These are phyloP conservation scores for Salix brachista DNA, from an alignment of 345 rosid genomes.

Conservation along the genomic window DNA sequence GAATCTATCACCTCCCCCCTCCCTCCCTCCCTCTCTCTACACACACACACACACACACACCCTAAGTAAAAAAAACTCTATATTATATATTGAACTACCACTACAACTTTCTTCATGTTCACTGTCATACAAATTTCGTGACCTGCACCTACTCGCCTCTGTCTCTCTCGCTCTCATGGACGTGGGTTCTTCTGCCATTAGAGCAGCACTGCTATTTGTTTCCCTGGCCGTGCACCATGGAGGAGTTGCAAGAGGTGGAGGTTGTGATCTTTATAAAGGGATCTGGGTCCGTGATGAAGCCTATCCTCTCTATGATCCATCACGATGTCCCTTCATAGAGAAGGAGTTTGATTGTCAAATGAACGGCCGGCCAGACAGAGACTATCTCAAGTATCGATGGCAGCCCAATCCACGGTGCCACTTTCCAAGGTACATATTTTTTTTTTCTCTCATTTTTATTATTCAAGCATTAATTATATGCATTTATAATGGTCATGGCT, in stretches of 20 bases:
- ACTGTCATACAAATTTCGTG: neutral
- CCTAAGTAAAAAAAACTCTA: neutral
- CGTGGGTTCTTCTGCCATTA: neutral
- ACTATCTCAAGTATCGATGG: slow-evolving; percentile 52
- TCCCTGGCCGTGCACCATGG: neutral
- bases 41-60: too few relatives aligned
- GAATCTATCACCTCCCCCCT: neutral
- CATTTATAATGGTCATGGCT: too few relatives aligned
- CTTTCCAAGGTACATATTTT: slow-evolving; percentile 36
- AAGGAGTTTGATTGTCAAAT: slow-evolving; percentile 40
- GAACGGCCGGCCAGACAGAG: slow-evolving; percentile 42
- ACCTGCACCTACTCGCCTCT: neutral
- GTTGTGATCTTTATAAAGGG: slow-evolving; percentile 38
- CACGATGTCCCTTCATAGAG: slow-evolving; percentile 43
- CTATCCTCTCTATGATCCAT: slow-evolving; percentile 31
- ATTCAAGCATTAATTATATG: too few relatives aligned
- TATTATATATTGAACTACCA: neutral
- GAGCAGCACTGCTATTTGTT: neutral
- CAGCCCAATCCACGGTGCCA: slow-evolving; percentile 35
- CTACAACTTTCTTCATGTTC: neutral
- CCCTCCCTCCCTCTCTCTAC: neutral
- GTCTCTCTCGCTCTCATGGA: neutral
- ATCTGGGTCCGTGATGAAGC: slow-evolving; percentile 41
- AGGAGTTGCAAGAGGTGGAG: neutral
- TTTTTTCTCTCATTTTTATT: neutral